These are phyloP conservation scores for Ricinus communis DNA, from an alignment of 345 rosid species.

Conservation along the genomic window DNA sequence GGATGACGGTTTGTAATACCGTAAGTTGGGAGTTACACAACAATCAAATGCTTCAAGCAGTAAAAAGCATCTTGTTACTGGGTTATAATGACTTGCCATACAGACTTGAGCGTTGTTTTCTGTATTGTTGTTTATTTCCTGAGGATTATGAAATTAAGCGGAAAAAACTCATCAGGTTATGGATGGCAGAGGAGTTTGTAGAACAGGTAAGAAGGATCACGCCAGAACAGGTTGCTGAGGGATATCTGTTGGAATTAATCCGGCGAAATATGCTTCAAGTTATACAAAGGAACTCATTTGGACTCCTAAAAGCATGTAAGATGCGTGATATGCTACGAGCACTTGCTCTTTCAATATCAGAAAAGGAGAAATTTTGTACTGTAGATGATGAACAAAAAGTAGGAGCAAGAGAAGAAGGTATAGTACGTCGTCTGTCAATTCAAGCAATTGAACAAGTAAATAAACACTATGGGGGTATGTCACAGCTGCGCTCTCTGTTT, in stretches of 20 bases:
- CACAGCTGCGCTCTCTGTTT: constrained; percentile 33
- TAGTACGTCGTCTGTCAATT: constrained; percentile 31
- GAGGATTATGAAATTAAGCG: constrained; percentile 27
- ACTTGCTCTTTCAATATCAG: constrained; percentile 32
- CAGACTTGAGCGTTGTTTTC: constrained; percentile 31
- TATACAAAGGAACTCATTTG: not conserved
- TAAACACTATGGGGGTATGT: constrained; percentile 7
- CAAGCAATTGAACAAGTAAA: constrained; percentile 10
- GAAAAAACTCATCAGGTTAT: constrained; percentile 29
- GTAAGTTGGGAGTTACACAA: constrained; percentile 20
- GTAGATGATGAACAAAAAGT: constrained; percentile 12
- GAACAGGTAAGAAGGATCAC: constrained; percentile 7
- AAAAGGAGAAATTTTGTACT: constrained; percentile 29
- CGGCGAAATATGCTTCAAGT: constrained; percentile 40
- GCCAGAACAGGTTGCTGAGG: constrained; percentile 39
- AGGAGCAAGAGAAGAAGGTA: not conserved
- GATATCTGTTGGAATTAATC: constrained; percentile 36
- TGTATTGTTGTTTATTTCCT: constrained; percentile 38
- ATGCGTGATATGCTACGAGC: not conserved
- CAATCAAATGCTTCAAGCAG: constrained; percentile 11
- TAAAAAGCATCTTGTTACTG: constrained; percentile 13
- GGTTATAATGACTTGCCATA: constrained; percentile 26
- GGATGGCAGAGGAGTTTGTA: constrained; percentile 42
- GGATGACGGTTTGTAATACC: constrained; percentile 23
- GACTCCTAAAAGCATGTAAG: constrained; percentile 4